Percentiles rank a stretch among this genome's conserved stretches.
These are phyloP conservation scores for Pisolithus thermaeus DNA, from an alignment of 1,284 basidiomycete genomes.

Conservation along the genomic window DNA sequence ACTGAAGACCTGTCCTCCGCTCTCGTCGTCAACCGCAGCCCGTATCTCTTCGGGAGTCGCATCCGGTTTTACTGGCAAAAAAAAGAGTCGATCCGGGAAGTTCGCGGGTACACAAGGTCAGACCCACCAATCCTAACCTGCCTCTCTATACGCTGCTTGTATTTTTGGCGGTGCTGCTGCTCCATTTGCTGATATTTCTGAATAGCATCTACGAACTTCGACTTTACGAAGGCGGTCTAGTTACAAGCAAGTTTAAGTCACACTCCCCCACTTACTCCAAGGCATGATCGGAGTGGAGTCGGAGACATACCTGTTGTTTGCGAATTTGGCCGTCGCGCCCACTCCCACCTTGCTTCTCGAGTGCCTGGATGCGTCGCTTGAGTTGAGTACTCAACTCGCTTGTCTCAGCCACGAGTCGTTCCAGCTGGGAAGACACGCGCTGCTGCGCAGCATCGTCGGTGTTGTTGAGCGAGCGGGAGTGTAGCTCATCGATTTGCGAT, in stretches of 20 bases:
- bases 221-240: constrained; percentile 71
- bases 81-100: constrained; percentile 3
- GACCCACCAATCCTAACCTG: constrained; percentile 88
- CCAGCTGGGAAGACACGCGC: no score
- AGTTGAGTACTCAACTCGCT: constrained; percentile 68
- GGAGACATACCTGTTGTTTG: constrained; percentile 67
- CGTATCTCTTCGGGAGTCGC: constrained; percentile 89
- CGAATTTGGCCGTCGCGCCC: constrained; percentile 78
- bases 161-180: constrained; percentile 87
- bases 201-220: constrained; percentile 82
- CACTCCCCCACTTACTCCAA: neutral
- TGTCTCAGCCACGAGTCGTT: constrained; percentile 72
- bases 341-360: constrained; percentile 67
- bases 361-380: constrained; percentile 73
- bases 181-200: constrained; percentile 89
- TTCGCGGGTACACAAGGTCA: neutral
- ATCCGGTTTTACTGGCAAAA: constrained; percentile 81
- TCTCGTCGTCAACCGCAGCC: constrained; percentile 83
- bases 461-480: constrained; percentile 73
- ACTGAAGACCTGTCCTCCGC: constrained; percentile 86
- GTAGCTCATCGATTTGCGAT: constrained; percentile 60
- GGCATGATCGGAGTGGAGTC: neutral
- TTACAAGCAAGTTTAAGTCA: neutral
- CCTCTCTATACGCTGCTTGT: constrained; percentile 91
- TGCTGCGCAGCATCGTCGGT: constrained; percentile 66